Evolutionary conservation across 768 basidiomycete species (phyloP).

Genomic region (Trametes gibbosa): DNA sequence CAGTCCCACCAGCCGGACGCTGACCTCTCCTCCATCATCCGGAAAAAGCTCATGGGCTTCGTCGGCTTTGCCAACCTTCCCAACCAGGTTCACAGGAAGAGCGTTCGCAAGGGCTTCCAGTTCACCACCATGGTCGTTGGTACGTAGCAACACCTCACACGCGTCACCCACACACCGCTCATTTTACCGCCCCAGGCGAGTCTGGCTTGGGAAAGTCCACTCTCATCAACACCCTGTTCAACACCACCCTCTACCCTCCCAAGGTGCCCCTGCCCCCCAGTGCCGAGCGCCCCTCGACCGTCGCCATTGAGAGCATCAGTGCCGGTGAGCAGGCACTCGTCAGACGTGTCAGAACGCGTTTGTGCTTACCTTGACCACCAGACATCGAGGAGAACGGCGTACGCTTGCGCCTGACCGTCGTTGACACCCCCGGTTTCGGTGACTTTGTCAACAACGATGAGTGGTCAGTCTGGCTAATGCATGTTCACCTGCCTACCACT

Average conservation of each 20-base stretch:
- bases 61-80: constrained; percentile 97
- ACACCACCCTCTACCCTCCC: constrained; percentile 89
- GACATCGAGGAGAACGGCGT: constrained; percentile 99
- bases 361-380: constrained; percentile 31
- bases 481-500: constrained; percentile 21
- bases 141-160: constrained; percentile 44
- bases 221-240: constrained; percentile 97
- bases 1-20: constrained; percentile 24
- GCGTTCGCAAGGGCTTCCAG: constrained; percentile 97
- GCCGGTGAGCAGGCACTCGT: constrained; percentile 62
- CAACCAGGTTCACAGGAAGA: constrained; percentile 99
- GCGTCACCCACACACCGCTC: constrained; percentile 8
- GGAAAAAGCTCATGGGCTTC: constrained; percentile 94
- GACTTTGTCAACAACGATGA: constrained; percentile 99
- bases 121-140: constrained; percentile 99
- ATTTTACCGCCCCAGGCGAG: constrained; percentile 61
- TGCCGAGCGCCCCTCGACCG: constrained; percentile 86
- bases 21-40: constrained; percentile 44
- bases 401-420: constrained; percentile 94
- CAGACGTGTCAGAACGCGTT: neutral
- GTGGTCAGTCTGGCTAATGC: constrained; percentile 50
- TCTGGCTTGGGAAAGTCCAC: constrained; percentile 99
- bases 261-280: constrained; percentile 84
- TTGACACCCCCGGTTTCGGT: constrained; percentile 98
- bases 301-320: constrained; percentile 97